Conservation (phyloP, 345 rosid species). For the Brassica napus region Da-Ae NC_063446.1:70800501-70801000, state of each 20-base stretch:
- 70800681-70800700: slow-evolving; percentile 53
- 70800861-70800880: slow-evolving; percentile 9
- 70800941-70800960: slow-evolving; percentile 19
- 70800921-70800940: neutral
- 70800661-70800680: slow-evolving; percentile 68
- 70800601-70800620: slow-evolving; percentile 83
- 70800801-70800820: slow-evolving; percentile 12
- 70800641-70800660: slow-evolving; percentile 51
- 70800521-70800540: slow-evolving; percentile 90
- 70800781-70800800: slow-evolving; percentile 13
- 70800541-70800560: slow-evolving; percentile 88
- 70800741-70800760: slow-evolving; percentile 21
- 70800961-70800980: slow-evolving; percentile 28
- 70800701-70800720: slow-evolving; percentile 70
- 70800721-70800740: slow-evolving; percentile 61
- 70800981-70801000: slow-evolving; percentile 48
- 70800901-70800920: neutral
- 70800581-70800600: slow-evolving; percentile 60
- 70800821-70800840: neutral
- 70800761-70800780: neutral
- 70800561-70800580: slow-evolving; percentile 73
- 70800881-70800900: slow-evolving; percentile 14
- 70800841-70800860: slow-evolving; percentile 1
- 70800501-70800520: slow-evolving; percentile 65
- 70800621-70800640: slow-evolving; percentile 65